Base-by-base conservation (phyloP, 2,329 filamentous ascomycete species). In the Cadophora gregata region DNA sequence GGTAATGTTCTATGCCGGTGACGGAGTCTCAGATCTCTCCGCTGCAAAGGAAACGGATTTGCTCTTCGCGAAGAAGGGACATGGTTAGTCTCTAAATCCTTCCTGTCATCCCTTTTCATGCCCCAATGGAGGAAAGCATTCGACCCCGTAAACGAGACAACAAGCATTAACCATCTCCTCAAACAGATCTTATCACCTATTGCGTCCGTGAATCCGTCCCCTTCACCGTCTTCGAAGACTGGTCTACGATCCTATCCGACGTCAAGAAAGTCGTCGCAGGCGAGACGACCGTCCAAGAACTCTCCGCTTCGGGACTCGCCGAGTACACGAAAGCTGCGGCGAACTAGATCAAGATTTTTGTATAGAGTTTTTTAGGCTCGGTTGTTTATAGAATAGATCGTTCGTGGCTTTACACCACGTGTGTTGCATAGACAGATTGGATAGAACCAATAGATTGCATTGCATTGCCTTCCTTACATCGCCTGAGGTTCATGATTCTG, bases 41-140 rank as follows among this genome's bases (percentile, higher is more conserved):
- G 96, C 95, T 9, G 95, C 96, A 3, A 89, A 91, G 73, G 94
- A 98, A 83, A 97, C 94, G 2, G 93, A 98, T 78, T 81, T 98
- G 63, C 84, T 98, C 42, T 98, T 98, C 76, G 95, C 95, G 62
- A 97, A 97, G 84, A 90, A 91, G 71, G 95, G 93, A 25, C 89
- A 93, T 78, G 92, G 91, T 93, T 81, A 74, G 84, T 75, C 33
- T 56, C n/a, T n/a, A n/a, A n/a, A n/a, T n/a, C n/a, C n/a, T n/a
- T n/a, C n/a, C n/a, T 60, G 45, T 51, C 27, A 27, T 6, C 9
- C n/a, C 27, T 19, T 64, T 68, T 76, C 59, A 75, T 36, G 36
- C 36, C 50, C 24, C 64, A 33, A 45, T n/a, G 21, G 21, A 3
- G 4, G 5, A 36, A 5, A 36, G 12, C 31, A n/a, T 36, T 36